Base-by-base conservation (phyloP, 106 monocot species). In the Triglochin maritima region DNA sequence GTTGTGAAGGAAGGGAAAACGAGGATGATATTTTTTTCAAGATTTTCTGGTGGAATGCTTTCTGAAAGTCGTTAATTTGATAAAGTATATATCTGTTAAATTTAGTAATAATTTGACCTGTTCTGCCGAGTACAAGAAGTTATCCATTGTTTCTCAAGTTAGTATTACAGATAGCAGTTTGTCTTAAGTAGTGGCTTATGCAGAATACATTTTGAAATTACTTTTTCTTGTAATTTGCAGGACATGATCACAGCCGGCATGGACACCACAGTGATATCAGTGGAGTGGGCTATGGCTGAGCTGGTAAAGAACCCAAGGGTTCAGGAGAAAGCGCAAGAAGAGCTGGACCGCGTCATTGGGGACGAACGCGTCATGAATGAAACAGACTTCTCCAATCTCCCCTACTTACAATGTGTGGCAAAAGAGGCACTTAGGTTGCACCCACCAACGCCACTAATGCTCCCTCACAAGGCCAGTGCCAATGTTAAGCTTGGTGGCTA, bases 161-260 rank as follows among this genome's bases (percentile, higher is more conserved):
- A 29, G 29, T 1, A 29, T 29, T 29, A 29, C 29, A 29, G 29
- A 29, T 29, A 29, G 29, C 29, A 29, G 29, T 29, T 29, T 29
- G 29, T 29, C 29, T 29, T 29, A 29, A 29, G 29, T 29, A 29
- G 29, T 29, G 29, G 29, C 29, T 29, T 29, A 29, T 29, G 29
- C 29, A 29, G 29, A 29, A 29, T 29, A 29, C 29, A 29, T 29
- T 29, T 29, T 62, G 45, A 62, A 44, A 7, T 43, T 11, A 5
- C 7, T 62, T 11, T 14, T 61, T 6, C 6, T 50, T 2, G 4
- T 56, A 62, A 11, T 10, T 57, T 90, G 62, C 81, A 89, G 94
- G 95, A 95, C 60, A 90, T 95, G 90, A 90, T 95, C 64, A 90
- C 87, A 3, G 95, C 95, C 0, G 95, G 95, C 46, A 90, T 86